A percentile compares a stretch with the other conserved stretches of the same genome.
phyloP scores from a whole-genome alignment of 164 flowering plant species.

The Liriodendron chinense region DNA sequence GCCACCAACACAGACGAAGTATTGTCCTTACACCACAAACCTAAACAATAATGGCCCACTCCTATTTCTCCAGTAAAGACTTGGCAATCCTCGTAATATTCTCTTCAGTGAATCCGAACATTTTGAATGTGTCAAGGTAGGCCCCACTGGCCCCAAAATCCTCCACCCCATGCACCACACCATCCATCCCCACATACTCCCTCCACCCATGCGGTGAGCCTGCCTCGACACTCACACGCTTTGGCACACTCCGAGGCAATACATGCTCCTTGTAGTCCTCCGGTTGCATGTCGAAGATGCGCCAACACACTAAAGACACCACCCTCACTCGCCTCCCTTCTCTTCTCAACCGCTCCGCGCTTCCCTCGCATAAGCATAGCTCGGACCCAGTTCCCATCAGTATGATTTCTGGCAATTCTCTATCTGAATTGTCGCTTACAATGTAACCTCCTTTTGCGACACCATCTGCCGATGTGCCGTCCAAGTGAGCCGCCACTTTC shows the following conservation, averaged over 20 bases:
- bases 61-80: slow-evolving; percentile 23
- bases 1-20: neutral
- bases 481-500: slow-evolving; percentile 42
- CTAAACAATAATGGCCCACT: neutral
- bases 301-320: slow-evolving; percentile 57
- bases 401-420: slow-evolving; percentile 40
- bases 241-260: slow-evolving; percentile 33
- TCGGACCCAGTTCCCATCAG: slow-evolving; percentile 62
- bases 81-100: slow-evolving; percentile 31
- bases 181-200: slow-evolving; percentile 44
- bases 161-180: slow-evolving; percentile 40
- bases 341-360: slow-evolving; percentile 36
- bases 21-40: neutral
- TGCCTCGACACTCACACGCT: slow-evolving; percentile 53
- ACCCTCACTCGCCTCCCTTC: slow-evolving; percentile 50
- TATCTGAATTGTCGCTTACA: slow-evolving; percentile 43
- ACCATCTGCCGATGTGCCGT: slow-evolving; percentile 38
- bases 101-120: slow-evolving; percentile 46
- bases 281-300: slow-evolving; percentile 37
- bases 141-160: slow-evolving; percentile 50
- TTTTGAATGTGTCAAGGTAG: slow-evolving; percentile 33
- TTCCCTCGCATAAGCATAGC: slow-evolving; percentile 35
- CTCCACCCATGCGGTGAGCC: slow-evolving; percentile 52
- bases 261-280: slow-evolving; percentile 40
- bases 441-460: slow-evolving; percentile 57